A percentile compares a stretch with the other conserved stretches of the same genome.
phyloP scores from a whole-genome alignment of 1,139 yeast genomes.

The Geotrichum reessii region DNA sequence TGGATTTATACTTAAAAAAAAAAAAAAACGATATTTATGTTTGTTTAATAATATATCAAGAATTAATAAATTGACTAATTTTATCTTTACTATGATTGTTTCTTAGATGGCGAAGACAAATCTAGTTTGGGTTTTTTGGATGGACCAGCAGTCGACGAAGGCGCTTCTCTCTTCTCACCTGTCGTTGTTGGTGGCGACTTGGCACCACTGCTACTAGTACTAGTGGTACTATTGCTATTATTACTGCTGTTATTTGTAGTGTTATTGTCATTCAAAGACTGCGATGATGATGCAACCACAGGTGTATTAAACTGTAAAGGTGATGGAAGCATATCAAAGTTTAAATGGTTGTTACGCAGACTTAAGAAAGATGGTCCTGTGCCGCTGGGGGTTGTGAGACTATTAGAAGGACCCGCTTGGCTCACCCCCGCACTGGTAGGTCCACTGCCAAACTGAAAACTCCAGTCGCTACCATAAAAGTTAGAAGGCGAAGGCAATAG shows the following conservation, averaged over 20 bases:
- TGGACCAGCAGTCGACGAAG: background rate
- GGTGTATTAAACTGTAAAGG: slow-evolving; percentile 35
- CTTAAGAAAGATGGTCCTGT: slow-evolving; percentile 2
- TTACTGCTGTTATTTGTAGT: slow-evolving; percentile 1
- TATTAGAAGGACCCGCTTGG: slow-evolving; percentile 4
- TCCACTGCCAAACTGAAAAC: slow-evolving; percentile 20
- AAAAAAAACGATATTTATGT: background rate
- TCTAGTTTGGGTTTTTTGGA: slow-evolving; percentile 8
- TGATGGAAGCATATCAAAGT: slow-evolving; percentile 31
- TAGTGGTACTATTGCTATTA: slow-evolving; percentile 10
- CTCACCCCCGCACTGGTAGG: slow-evolving; percentile 15
- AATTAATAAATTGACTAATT: background rate
- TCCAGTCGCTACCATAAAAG: slow-evolving; percentile 38
- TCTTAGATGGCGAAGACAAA: background rate
- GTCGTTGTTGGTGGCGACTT: background rate
- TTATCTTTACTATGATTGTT: background rate
- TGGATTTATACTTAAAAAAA: too few species aligned
- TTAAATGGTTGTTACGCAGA: slow-evolving; percentile 17
- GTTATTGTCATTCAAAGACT: slow-evolving; percentile 20
- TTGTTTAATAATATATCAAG: background rate
- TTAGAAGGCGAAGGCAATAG: slow-evolving; percentile 41
- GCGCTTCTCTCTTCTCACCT: slow-evolving; percentile 4
- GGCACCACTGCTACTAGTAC: background rate
- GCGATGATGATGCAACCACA: slow-evolving; percentile 25
- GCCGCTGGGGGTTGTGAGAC: slow-evolving; percentile 10